Percentiles rank a stretch among this genome's conserved stretches.
Evolutionary conservation across 176 grass and related monocot species (phyloP).

Genomic region (Tuctoria greenei): DNA sequence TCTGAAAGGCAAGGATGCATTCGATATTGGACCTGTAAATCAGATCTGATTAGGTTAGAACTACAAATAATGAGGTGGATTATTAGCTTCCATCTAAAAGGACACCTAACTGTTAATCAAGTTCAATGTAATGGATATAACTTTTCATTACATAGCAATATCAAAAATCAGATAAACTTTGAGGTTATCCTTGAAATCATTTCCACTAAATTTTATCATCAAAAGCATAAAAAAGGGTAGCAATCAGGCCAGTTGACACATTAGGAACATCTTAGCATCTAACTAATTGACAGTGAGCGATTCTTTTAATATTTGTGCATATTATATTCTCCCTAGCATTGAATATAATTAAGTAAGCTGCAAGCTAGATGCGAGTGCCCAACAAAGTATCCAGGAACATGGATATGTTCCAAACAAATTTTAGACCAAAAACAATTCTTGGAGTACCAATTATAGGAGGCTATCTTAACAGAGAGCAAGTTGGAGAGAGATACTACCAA

Average conservation of each 20-base stretch:
- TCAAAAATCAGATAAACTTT: not conserved
- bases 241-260: not conserved
- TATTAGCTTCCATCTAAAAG: slow-evolving; percentile 8
- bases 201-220: slow-evolving; percentile 5
- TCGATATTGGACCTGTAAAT: slow-evolving; percentile 92
- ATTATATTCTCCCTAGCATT: not conserved
- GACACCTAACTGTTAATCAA: not conserved
- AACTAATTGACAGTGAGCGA: not conserved
- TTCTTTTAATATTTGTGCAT: slow-evolving; percentile 5
- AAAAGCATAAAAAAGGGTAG: not conserved
- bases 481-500: too few species aligned
- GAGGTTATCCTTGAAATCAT: not conserved
- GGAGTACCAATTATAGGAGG: not conserved
- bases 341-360: not conserved
- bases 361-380: not conserved
- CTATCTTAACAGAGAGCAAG: not conserved
- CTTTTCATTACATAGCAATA: not conserved
- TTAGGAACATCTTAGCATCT: not conserved
- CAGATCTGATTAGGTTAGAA: slow-evolving; percentile 14
- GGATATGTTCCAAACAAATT: not conserved
- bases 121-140: not conserved
- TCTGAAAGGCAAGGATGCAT: slow-evolving; percentile 99
- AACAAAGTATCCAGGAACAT: not conserved
- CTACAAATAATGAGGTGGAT: not conserved
- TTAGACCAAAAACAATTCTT: not conserved